Evolutionary conservation across 2,329 filamentous ascomycete genomes (phyloP).

Genomic region (Dothistroma pini): DNA sequence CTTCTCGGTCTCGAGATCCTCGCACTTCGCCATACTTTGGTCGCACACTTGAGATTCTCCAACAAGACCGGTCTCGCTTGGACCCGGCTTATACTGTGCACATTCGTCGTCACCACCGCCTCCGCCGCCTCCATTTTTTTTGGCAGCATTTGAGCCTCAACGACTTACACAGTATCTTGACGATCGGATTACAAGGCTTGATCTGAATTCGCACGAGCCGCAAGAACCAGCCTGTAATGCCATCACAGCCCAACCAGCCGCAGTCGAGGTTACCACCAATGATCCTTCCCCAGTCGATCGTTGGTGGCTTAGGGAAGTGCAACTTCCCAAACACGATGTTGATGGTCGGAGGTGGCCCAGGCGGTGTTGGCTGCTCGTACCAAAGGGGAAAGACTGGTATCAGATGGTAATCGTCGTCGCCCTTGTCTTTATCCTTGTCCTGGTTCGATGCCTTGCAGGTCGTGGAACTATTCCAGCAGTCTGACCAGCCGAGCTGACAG

Average conservation of each 20-base stretch:
- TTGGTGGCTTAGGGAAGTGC: conserved; percentile 5
- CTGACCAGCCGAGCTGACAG: conserved; percentile 16
- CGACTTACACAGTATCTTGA: conserved; percentile 2
- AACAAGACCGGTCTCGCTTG: conserved; percentile 2
- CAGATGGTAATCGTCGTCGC: conserved; percentile 6
- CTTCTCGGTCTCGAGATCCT: conserved; percentile 2
- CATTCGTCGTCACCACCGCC: conserved; percentile 3
- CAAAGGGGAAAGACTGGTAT: conserved; percentile 14
- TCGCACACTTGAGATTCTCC: conserved; percentile 12
- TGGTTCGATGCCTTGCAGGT: conserved; percentile 8
- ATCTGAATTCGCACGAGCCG: neutral
- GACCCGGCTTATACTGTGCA: neutral
- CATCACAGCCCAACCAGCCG: conserved; percentile 13
- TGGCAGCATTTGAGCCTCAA: conserved; percentile 7
- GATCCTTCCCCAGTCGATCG: neutral
- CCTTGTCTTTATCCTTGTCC: neutral
- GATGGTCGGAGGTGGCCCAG: conserved; percentile 2
- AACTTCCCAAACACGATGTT: neutral
- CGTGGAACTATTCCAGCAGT: conserved; percentile 21
- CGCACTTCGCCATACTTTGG: conserved; percentile 7
- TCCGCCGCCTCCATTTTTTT: neutral
- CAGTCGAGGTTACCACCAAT: conserved; percentile 5
- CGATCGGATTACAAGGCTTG: conserved; percentile 3
- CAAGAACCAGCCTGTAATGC: conserved; percentile 14
- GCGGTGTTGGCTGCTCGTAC: conserved; percentile 7